Evolutionary conservation across 1,139 yeast genomes (phyloP).

Genomic region (Yamadazyma oceani): DNA sequence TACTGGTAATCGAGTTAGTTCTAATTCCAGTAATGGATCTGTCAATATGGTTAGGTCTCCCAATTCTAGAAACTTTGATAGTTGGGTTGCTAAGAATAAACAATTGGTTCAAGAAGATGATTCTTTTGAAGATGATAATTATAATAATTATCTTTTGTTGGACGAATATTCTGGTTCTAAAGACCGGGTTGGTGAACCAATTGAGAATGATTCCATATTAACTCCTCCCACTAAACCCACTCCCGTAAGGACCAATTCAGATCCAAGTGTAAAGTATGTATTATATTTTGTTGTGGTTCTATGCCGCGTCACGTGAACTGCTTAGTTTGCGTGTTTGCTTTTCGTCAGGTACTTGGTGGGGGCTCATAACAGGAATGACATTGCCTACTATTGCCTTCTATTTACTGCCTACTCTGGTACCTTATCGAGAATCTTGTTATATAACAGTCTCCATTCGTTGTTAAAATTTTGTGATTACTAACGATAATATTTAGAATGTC

Average conservation of each 20-base stretch:
- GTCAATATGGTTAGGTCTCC: constrained; percentile 20
- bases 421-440: too few relatives aligned
- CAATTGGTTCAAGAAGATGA: constrained; percentile 42
- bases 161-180: constrained; percentile 8
- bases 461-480: not conserved
- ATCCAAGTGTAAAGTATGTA: constrained; percentile 40
- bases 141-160: constrained; percentile 14
- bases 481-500: constrained; percentile 36
- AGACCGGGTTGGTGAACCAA: constrained; percentile 11
- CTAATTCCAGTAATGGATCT: constrained; percentile 16
- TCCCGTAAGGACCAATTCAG: constrained; percentile 25
- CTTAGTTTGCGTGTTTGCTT: too few relatives aligned
- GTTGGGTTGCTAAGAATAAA: constrained; percentile 53
- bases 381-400: constrained; percentile 3
- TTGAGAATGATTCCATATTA: constrained; percentile 7
- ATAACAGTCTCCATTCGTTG: not conserved
- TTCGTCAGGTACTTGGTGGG: not conserved
- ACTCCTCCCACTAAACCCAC: constrained; percentile 15
- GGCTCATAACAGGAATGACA: constrained; percentile 1
- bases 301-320: constrained; percentile 19
- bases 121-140: constrained; percentile 36
- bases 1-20: constrained; percentile 9
- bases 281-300: constrained; percentile 21
- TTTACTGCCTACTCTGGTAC: too few relatives aligned
- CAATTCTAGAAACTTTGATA: constrained; percentile 37